phyloP scores from a whole-genome alignment of 257 asterid genomes.

The Solanum medicagineum region DNA sequence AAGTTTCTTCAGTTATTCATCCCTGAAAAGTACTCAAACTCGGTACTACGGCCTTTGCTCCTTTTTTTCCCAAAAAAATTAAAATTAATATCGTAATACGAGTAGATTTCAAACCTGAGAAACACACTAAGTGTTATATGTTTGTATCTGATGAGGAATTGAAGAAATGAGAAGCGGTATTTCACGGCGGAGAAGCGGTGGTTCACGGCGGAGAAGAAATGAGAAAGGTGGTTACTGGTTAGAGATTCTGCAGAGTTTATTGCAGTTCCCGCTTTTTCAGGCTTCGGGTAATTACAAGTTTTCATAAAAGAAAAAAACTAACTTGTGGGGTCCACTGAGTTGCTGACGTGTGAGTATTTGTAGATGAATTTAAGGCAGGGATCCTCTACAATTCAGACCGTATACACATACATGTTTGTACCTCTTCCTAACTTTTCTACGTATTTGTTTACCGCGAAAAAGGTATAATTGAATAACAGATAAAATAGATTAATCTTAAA shows the following conservation, averaged over 20 bases:
- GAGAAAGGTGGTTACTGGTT: slow-evolving; percentile 8
- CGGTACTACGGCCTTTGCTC: not conserved
- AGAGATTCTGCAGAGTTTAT: not conserved
- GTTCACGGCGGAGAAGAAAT: slow-evolving; percentile 8
- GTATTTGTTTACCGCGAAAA: not conserved
- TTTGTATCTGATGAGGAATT: not conserved
- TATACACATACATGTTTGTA: not conserved
- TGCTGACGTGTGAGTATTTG: not conserved
- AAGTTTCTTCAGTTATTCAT: not conserved
- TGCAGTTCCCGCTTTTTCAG: slow-evolving; percentile 46
- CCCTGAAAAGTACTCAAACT: not conserved
- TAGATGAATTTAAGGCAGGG: not conserved
- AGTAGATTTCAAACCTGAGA: not conserved
- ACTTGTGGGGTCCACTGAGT: not conserved
- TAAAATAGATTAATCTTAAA: too few species aligned
- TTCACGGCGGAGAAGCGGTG: slow-evolving; percentile 9
- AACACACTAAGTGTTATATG: not conserved
- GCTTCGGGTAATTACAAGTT: slow-evolving; percentile 15
- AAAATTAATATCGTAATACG: not conserved
- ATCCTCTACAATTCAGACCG: not conserved
- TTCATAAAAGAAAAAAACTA: not conserved
- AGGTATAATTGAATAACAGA: too few species aligned
- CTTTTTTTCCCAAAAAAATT: too few species aligned
- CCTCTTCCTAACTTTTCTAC: not conserved
- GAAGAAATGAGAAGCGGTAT: not conserved